Conservation (phyloP, 306 rosid species). For the Prunus persica region Prunus_persica_NCBIv2 NC_034013.1:8316001-8316500, state of each 20-base stretch:
- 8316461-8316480: not conserved
- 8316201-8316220: constrained; percentile 1
- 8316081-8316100: too few species aligned
- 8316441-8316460: constrained; percentile 73
- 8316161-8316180: not conserved
- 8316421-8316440: constrained; percentile 84
- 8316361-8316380: constrained; percentile 73
- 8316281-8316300: constrained; percentile 45
- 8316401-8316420: constrained; percentile 78
- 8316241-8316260: constrained; percentile 81
- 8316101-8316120: not conserved
- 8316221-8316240: constrained; percentile 94
- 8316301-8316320: constrained; percentile 47
- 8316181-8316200: not conserved
- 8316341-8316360: constrained; percentile 69
- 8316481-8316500: not conserved
- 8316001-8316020: not conserved
- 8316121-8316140: not conserved
- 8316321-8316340: constrained; percentile 55
- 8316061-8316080: too few species aligned
- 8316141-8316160: not conserved
- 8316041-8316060: not conserved
- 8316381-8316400: constrained; percentile 78
- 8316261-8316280: constrained; percentile 74
- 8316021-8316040: not conserved